Conservation (phyloP, 2,329 filamentous ascomycete genomes). For the Trichothecium roseum region DNA sequence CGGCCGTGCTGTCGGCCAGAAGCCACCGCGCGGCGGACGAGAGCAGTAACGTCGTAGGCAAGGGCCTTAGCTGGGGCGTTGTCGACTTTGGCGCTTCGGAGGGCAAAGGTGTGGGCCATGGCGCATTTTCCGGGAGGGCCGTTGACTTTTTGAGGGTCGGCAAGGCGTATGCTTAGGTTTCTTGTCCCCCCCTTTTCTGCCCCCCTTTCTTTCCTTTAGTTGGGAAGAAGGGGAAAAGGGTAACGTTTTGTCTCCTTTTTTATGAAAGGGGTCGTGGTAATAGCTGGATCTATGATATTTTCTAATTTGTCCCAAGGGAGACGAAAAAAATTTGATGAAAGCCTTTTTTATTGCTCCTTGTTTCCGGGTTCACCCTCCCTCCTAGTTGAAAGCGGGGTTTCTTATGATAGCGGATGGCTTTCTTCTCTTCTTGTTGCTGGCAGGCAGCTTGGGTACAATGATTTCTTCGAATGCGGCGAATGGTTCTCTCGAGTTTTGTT, state of each 20-base stretch:
- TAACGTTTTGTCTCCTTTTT: background rate
- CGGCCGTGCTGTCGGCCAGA: slow-evolving; percentile 38
- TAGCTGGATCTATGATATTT: background rate
- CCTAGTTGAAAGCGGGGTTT: background rate
- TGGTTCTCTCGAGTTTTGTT: too few relatives aligned
- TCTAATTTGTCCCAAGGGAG: background rate
- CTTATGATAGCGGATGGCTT: too few relatives aligned
- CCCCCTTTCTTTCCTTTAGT: too few relatives aligned
- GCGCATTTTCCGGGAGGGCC: slow-evolving; percentile 29
- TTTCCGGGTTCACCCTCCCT: background rate
- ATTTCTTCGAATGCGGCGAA: too few relatives aligned
- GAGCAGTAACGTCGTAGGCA: slow-evolving; percentile 21
- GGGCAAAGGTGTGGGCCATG: slow-evolving; percentile 29
- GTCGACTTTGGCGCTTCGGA: slow-evolving; percentile 22
- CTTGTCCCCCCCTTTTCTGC: too few relatives aligned
- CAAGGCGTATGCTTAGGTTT: slow-evolving; percentile 16
- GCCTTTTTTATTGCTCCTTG: background rate
- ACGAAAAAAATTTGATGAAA: background rate
- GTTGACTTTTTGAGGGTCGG: slow-evolving; percentile 15
- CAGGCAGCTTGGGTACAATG: too few relatives aligned
- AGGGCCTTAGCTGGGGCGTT: slow-evolving; percentile 34
- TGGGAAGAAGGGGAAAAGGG: background rate
- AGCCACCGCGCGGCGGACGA: slow-evolving; percentile 29
- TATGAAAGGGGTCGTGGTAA: background rate
- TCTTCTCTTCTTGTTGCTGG: background rate